Base-by-base conservation (phyloP, 2,329 filamentous ascomycete genomes). In the Colletotrichum filicis region DNA sequence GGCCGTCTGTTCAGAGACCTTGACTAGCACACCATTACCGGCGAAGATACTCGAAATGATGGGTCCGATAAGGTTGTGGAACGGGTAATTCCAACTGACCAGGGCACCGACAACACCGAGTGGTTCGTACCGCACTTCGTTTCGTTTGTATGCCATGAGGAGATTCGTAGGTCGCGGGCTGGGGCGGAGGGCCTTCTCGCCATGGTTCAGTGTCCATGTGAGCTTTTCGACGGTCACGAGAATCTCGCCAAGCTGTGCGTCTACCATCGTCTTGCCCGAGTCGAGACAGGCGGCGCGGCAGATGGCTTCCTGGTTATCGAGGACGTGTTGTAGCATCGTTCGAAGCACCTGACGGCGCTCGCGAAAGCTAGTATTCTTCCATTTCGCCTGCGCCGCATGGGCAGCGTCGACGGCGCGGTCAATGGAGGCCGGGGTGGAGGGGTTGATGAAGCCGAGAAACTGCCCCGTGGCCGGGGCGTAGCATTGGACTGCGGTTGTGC, bases 81-180 rank as follows among this genome's bases (percentile, higher is more conserved):
- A 97, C 57, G 94, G 92, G 81, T 95, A 98, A 85, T 99, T 99
- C 97, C 97, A 99, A 80, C 94, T 97, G 56, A 99, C 95, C 65
- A 96, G 92, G 22, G 97, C 96, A 12, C 95, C 93, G 6, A 99
- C 94, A 46, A 99, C 95, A 19, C 97, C 97, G 24, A 98, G 86
- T 16, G 97, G 96, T 83, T 99, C 95, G 82, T 97, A 99, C 62
- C 90, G 86, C 32, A 99, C 95, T 74, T 92, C 92, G 80, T 98
- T 98, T 81, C 90, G 91, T 88, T 99, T 99, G 85, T 98, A 98
- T 84, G 92, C 90, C 95, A 99, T 97, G 75, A 99, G 89, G 58
- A 98, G 87, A 82, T 97, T 98, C 1, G 95, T 97, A 5, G 95
- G 95, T 66, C 97, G 89, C 61, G 86, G 86, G 75, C 93, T 92